Base-by-base conservation (phyloP, 2,329 filamentous ascomycete species). In the Fusarium burgessii region DNA sequence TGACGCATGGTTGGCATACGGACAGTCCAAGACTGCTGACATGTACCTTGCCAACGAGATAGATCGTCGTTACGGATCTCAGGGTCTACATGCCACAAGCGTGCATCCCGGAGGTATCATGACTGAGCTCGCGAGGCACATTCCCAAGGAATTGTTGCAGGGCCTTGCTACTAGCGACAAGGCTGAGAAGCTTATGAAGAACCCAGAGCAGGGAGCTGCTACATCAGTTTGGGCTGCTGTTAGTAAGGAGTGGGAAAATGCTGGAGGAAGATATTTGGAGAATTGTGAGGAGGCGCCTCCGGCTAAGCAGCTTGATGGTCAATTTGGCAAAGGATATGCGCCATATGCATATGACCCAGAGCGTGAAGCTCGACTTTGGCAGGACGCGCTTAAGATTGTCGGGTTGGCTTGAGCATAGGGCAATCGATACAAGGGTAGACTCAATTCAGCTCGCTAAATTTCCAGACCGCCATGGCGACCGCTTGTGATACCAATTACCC, bases 11-110 rank as follows among this genome's bases (percentile, higher is more conserved):
- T 41, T 59, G 2, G 79, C 83, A 1, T 89, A 89, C 62, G 82
- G 79, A 0, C 83, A 86, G 68, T 79, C 80, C 52, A 89, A 89
- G 70, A 80, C 82, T 1, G 86, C 87, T 15, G 87, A 85, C 62
- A 81, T 88, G 20, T 85, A 82, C 68, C 83, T 85, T 56, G 83
- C 86, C 6, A 86, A 84, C 63, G 81, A 87, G 60, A 80, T 88
- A 29, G 85, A 88, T 35, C 80, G 86, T 3, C 80, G 80, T 1
- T 88, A 86, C 67, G 84, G 82, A 4, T 29, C 74, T 1, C 71
- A 77, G 6, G 82, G 83, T 13, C 66, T 89, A 0, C 85, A 85
- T 56, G 84, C 80, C 0, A 71, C 66, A 52, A 75, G 71, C n/a
- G 59, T 77, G 9, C 83, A 87, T 58, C 87, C 86, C 0, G 86